Conservation (phyloP, 805 yeast species). For the Yarrowia yakushimensis region DNA sequence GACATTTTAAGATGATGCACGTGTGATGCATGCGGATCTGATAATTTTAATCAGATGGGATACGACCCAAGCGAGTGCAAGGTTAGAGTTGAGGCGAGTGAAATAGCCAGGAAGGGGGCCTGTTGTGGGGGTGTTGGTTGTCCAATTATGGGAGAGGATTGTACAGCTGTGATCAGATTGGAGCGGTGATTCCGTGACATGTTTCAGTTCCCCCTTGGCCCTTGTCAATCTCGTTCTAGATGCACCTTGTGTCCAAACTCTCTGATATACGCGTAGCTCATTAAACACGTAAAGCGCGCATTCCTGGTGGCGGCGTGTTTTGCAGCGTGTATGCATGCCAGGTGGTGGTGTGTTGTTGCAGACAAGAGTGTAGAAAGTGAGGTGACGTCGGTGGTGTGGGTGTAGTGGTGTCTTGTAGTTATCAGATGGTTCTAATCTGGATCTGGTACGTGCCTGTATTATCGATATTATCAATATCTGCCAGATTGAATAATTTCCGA, state of each 20-base stretch:
- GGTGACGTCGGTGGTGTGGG: not conserved
- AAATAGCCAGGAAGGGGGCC: not conserved
- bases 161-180: not conserved
- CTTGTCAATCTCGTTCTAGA: not conserved
- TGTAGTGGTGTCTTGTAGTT: not conserved
- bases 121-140: not conserved
- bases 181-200: not conserved
- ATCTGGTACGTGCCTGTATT: not conserved
- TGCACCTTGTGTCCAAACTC: not conserved
- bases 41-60: constrained; percentile 21
- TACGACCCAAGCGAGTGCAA: constrained; percentile 16
- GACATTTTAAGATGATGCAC: not conserved
- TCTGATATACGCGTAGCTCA: not conserved
- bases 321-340: constrained; percentile 5
- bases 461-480: not conserved
- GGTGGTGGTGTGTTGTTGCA: not conserved
- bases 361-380: not conserved
- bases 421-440: not conserved
- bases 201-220: not conserved
- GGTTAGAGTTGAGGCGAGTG: constrained; percentile 1
- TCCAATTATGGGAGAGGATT: not conserved
- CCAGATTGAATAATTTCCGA: too few relatives aligned
- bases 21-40: constrained; percentile 16
- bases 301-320: constrained; percentile 24
- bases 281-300: constrained; percentile 18